phyloP scores from a whole-genome alignment of 2,329 filamentous ascomycete species.

The Diaporthe citriasiana region DNA sequence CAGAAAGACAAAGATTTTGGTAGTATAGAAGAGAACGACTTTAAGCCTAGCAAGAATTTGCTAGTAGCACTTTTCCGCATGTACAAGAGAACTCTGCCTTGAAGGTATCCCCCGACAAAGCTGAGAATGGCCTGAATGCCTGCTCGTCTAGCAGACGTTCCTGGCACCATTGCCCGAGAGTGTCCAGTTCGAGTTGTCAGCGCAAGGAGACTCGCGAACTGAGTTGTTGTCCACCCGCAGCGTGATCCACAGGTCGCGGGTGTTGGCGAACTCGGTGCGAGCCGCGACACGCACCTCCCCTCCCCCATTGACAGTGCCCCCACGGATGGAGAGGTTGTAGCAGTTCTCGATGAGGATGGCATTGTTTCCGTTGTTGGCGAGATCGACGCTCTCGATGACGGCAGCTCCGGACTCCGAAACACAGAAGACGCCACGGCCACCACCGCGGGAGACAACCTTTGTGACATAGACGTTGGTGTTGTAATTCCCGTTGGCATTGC shows the following conservation, averaged over 20 bases:
- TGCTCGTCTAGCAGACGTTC: constrained; percentile 55
- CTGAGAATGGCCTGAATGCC: not conserved
- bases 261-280: constrained; percentile 68
- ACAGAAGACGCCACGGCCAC: constrained; percentile 70
- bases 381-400: constrained; percentile 63
- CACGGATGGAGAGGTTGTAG: constrained; percentile 66
- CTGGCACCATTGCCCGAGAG: constrained; percentile 60
- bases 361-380: constrained; percentile 68
- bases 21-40: not conserved
- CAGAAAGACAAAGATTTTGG: not conserved
- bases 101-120: not conserved
- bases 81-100: not conserved
- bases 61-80: not conserved
- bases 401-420: constrained; percentile 69
- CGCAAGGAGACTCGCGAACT: constrained; percentile 68
- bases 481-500: constrained; percentile 61
- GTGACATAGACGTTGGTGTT: constrained; percentile 66
- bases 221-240: constrained; percentile 63
- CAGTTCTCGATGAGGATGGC: constrained; percentile 72
- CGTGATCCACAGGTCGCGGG: constrained; percentile 63
- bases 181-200: constrained; percentile 64
- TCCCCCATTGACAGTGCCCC: constrained; percentile 66
- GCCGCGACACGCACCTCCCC: constrained; percentile 69
- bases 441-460: constrained; percentile 67
- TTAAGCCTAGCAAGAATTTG: not conserved